phyloP scores from a whole-genome alignment of 257 asterid genomes.

The Paraleonurus japonicus region DNA sequence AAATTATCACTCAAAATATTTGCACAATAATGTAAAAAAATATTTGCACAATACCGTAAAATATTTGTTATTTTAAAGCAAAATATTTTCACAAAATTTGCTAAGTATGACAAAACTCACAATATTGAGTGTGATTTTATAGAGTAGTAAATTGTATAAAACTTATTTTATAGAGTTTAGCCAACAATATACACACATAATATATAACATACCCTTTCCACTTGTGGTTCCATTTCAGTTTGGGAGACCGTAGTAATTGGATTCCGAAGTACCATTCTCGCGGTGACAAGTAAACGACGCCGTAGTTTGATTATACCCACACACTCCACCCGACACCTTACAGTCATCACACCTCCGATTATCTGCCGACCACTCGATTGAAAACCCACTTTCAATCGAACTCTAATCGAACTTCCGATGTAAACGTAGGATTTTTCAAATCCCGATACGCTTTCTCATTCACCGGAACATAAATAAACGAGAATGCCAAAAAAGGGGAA shows the following conservation, averaged over 20 bases:
- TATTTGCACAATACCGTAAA: too few species aligned
- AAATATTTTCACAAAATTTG: too few species aligned
- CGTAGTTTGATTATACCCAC: constrained; percentile 38
- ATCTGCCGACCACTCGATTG: constrained; percentile 42
- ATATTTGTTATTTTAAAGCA: too few species aligned
- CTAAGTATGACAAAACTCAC: too few species aligned
- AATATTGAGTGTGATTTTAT: too few species aligned
- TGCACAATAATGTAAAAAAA: too few species aligned
- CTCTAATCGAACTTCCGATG: neutral
- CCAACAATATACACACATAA: too few species aligned
- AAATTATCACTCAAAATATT: too few species aligned
- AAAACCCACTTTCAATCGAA: constrained; percentile 46
- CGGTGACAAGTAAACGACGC: constrained; percentile 42
- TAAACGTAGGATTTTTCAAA: neutral
- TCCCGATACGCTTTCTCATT: neutral
- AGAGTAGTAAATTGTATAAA: too few species aligned
- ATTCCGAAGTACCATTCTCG: neutral
- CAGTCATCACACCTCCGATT: constrained; percentile 30
- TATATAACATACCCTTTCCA: constrained; percentile 32
- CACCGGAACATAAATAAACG: constrained; percentile 37
- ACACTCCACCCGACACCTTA: constrained; percentile 37
- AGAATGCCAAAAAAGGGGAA: neutral
- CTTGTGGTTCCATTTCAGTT: neutral
- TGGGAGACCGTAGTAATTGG: constrained; percentile 18
- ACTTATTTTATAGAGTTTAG: too few species aligned